Percentiles rank a stretch among this genome's conserved stretches.
Conservation (phyloP, 2,329 filamentous ascomycete species). For the Beauveria medogensis region DNA sequence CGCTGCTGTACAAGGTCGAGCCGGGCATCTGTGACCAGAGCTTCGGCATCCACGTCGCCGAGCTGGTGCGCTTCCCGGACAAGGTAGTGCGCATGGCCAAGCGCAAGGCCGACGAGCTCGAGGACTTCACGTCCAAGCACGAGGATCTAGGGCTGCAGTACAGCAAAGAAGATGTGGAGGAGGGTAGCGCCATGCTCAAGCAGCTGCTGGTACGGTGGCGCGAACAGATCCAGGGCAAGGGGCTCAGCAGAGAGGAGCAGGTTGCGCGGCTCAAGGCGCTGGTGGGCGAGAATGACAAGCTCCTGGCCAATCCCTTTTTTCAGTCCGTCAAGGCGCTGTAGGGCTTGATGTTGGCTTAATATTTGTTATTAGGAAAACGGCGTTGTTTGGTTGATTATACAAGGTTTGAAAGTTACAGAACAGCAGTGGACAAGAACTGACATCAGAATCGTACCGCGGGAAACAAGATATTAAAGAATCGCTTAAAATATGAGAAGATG, state of each 20-base stretch:
- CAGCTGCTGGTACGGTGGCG: constrained; percentile 81
- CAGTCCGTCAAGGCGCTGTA: constrained; percentile 51
- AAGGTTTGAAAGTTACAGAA: no score
- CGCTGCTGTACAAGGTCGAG: constrained; percentile 92
- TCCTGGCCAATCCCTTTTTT: constrained; percentile 62
- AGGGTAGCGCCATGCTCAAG: constrained; percentile 80
- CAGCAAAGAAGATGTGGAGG: constrained; percentile 78
- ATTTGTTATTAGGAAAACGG: background rate
- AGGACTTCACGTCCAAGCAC: constrained; percentile 83
- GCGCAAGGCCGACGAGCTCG: constrained; percentile 93
- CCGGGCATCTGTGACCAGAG: constrained; percentile 94
- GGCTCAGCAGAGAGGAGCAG: constrained; percentile 66
- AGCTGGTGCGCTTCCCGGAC: constrained; percentile 89
- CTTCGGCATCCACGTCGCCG: constrained; percentile 96
- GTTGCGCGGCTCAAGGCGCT: constrained; percentile 70
- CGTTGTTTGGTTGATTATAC: background rate
- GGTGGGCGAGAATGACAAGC: constrained; percentile 61
- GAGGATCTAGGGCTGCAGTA: constrained; percentile 54
- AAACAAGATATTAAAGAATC: background rate
- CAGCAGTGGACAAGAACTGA: no score
- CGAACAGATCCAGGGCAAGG: constrained; percentile 51
- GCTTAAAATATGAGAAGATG: background rate
- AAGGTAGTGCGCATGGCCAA: constrained; percentile 99
- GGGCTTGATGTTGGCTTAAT: background rate
- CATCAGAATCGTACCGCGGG: no score